These are phyloP conservation scores for Pleodorina starrii DNA, from an alignment of 139 green algal genomes.

Conservation along the genomic window DNA sequence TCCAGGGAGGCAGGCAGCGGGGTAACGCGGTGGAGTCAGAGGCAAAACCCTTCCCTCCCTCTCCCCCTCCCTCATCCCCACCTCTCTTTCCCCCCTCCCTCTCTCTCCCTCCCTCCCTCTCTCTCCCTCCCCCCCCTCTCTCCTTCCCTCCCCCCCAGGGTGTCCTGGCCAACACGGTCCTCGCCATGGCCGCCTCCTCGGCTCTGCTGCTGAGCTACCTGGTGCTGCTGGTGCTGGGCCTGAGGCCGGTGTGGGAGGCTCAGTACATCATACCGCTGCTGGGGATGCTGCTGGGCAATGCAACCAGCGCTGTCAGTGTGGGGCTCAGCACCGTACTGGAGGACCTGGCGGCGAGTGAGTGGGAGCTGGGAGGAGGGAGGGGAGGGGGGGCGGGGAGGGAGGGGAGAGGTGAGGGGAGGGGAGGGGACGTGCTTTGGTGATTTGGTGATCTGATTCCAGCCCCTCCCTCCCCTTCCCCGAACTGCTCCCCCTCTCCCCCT, in stretches of 20 bases:
- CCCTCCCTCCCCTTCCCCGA: no score
- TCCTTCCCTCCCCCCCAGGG: conserved; percentile 51
- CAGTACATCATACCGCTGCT: conserved; percentile 80
- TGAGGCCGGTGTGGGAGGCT: conserved; percentile 76
- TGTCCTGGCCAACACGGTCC: conserved; percentile 71
- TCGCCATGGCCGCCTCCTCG: conserved; percentile 39
- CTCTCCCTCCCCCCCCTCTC: no score
- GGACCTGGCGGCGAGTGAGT: conserved; percentile 67
- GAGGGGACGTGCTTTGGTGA: background rate
- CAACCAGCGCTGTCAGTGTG: conserved; percentile 80
- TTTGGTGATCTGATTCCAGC: no score
- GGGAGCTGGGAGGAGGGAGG: background rate
- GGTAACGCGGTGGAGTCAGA: no score
- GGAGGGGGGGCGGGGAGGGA: background rate
- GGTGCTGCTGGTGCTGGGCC: conserved; percentile 69
- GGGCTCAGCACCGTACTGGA: conserved; percentile 79
- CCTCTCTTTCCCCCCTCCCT: no score
- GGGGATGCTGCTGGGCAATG: conserved; percentile 91
- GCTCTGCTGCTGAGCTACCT: conserved; percentile 49
- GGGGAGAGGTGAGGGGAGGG: background rate
- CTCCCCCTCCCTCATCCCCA: no score
- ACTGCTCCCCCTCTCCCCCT: background rate
- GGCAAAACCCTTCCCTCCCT: no score
- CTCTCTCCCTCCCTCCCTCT: no score
- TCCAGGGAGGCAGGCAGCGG: no score